phyloP scores from a whole-genome alignment of 1,139 yeast genomes.

The Suhomyces anneliseae region DNA sequence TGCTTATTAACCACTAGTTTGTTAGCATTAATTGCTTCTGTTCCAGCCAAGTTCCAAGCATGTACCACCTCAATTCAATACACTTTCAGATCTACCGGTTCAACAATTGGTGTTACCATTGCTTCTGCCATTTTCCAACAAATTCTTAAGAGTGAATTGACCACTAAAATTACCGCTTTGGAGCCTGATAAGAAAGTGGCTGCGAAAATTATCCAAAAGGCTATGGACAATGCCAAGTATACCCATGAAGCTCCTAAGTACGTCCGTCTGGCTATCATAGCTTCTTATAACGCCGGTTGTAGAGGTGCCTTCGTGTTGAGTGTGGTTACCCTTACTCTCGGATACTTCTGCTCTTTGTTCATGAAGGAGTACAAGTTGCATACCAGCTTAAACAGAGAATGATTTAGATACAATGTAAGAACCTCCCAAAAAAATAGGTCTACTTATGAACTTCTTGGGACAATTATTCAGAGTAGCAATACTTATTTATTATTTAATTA shows the following conservation, averaged over 20 bases:
- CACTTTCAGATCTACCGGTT: conserved; percentile 28
- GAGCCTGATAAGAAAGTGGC: conserved; percentile 22
- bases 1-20: conserved; percentile 24
- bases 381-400: conserved; percentile 38
- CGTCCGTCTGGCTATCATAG: conserved; percentile 19
- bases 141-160: conserved; percentile 14
- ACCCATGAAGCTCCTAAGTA: conserved; percentile 20
- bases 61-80: conserved; percentile 28
- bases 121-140: conserved; percentile 25
- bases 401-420: background rate
- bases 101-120: conserved; percentile 25
- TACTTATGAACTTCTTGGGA: too few species aligned
- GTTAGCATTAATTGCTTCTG: conserved; percentile 25
- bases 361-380: conserved; percentile 36
- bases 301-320: conserved; percentile 22
- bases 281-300: conserved; percentile 21
- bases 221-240: conserved; percentile 21
- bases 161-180: conserved; percentile 18
- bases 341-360: conserved; percentile 20
- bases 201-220: conserved; percentile 17
- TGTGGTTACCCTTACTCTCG: conserved; percentile 16
- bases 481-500: too few species aligned
- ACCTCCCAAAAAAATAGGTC: too few species aligned
- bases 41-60: conserved; percentile 25
- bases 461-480: too few species aligned